Evolutionary conservation across 352 stramenopile genomes (phyloP).

Genomic region (Thalassiosira livingstoniorum): DNA sequence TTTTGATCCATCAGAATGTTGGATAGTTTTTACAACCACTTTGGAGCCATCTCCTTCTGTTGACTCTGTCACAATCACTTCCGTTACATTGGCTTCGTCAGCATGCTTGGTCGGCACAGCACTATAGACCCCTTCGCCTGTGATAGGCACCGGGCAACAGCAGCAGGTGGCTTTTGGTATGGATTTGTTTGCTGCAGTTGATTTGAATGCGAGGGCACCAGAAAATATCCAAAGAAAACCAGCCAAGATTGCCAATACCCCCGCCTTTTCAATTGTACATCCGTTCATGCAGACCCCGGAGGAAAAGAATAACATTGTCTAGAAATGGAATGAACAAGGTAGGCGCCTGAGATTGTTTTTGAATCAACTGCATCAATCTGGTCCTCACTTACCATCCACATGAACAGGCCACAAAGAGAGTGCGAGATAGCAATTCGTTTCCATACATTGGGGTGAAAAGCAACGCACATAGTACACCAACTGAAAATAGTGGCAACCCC

Average conservation of each 20-base stretch:
- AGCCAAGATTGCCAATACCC: conserved; percentile 5
- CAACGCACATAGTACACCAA: conserved; percentile 27
- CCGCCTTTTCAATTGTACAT: conserved; percentile 25
- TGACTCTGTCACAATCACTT: background rate
- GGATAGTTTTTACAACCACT: background rate
- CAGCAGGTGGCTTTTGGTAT: background rate
- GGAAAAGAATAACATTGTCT: conserved; percentile 32
- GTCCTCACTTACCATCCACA: too few species aligned
- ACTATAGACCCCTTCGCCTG: background rate
- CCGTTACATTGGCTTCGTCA: background rate
- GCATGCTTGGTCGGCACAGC: background rate
- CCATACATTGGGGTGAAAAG: conserved; percentile 7
- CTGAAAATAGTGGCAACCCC: conserved; percentile 19
- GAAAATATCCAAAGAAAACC: conserved; percentile 15
- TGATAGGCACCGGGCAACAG: background rate
- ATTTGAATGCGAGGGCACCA: background rate
- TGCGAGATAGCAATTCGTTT: conserved; percentile 1
- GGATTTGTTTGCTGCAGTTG: background rate
- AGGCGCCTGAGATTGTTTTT: too few species aligned
- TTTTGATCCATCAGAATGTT: background rate
- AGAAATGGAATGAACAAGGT: too few species aligned
- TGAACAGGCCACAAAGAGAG: conserved; percentile 11
- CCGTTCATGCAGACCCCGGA: conserved; percentile 24
- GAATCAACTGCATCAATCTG: too few species aligned
- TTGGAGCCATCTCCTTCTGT: background rate